Conservation (phyloP, 768 basidiomycete species). For the Infundibulicybe gibba region DNA sequence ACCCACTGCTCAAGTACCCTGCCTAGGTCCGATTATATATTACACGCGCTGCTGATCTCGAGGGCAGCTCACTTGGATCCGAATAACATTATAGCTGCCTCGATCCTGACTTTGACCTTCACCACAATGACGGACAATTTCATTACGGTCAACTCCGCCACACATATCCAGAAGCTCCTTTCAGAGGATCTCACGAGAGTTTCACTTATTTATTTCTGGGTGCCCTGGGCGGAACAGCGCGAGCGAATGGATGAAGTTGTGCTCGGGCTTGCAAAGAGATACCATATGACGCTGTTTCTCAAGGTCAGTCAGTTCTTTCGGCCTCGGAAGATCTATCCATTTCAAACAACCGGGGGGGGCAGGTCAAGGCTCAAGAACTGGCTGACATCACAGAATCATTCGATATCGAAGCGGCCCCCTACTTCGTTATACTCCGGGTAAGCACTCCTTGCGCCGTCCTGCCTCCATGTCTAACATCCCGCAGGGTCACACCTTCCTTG, state of each 20-base stretch:
- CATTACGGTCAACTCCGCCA: conserved; percentile 50
- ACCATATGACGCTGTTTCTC: conserved; percentile 67
- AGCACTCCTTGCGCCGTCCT: conserved; percentile 11
- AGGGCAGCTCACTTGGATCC: conserved; percentile 11
- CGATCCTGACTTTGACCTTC: conserved; percentile 9
- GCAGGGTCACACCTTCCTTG: conserved; percentile 87
- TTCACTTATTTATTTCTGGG: conserved; percentile 93
- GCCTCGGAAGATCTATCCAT: background rate
- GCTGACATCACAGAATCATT: conserved; percentile 90
- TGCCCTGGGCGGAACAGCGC: conserved; percentile 90
- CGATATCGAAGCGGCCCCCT: conserved; percentile 85
- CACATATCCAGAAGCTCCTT: conserved; percentile 72
- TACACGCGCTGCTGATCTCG: no score
- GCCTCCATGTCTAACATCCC: background rate
- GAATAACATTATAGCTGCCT: conserved; percentile 10
- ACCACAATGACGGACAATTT: conserved; percentile 7
- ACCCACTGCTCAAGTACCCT: no score
- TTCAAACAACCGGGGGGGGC: background rate
- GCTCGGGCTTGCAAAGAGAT: conserved; percentile 67
- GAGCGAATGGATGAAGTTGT: conserved; percentile 83
- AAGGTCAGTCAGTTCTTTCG: conserved; percentile 47
- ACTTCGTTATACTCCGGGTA: conserved; percentile 82
- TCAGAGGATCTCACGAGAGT: conserved; percentile 76
- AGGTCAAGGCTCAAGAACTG: conserved; percentile 84
- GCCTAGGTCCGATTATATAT: no score